A percentile compares a stretch with the other conserved stretches of the same genome.
phyloP scores from a whole-genome alignment of 2,329 filamentous ascomycete genomes.

The Nigrospora osmanthi region DNA sequence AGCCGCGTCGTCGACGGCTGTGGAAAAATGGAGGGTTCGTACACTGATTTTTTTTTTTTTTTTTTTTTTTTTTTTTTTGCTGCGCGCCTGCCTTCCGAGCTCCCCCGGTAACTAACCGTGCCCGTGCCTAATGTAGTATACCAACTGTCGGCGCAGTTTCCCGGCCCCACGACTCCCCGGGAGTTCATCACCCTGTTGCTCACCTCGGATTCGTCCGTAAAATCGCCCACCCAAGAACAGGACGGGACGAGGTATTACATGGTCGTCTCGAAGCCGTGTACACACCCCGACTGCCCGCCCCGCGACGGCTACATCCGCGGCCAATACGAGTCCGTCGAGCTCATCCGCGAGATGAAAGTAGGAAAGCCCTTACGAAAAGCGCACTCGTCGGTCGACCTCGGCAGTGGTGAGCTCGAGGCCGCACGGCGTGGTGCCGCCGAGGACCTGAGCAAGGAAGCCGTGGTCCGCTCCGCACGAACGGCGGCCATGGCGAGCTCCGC shows the following conservation, averaged over 20 bases:
- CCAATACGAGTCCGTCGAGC: constrained; percentile 83
- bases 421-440: constrained; percentile 14
- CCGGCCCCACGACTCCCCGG: constrained; percentile 76
- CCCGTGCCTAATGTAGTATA: constrained; percentile 64
- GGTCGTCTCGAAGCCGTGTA: constrained; percentile 78
- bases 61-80: no score
- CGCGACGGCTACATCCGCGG: constrained; percentile 72
- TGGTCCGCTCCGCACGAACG: constrained; percentile 31
- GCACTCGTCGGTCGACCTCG: constrained; percentile 35
- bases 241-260: constrained; percentile 64
- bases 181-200: constrained; percentile 81
- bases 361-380: constrained; percentile 33
- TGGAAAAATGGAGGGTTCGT: constrained; percentile 55
- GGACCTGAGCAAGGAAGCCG: constrained; percentile 29
- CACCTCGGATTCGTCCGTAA: constrained; percentile 50
- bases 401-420: constrained; percentile 20
- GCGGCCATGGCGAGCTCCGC: constrained; percentile 10
- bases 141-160: constrained; percentile 82
- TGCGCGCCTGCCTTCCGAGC: constrained; percentile 7
- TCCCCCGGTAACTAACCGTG: no score
- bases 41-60: neutral
- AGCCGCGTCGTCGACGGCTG: constrained; percentile 46
- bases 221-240: constrained; percentile 14
- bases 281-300: constrained; percentile 64
- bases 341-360: constrained; percentile 75